A percentile compares a stretch with the other conserved stretches of the same genome.
Conservation (phyloP, 345 rosid species). For the Arabidopsis arenosa region DNA sequence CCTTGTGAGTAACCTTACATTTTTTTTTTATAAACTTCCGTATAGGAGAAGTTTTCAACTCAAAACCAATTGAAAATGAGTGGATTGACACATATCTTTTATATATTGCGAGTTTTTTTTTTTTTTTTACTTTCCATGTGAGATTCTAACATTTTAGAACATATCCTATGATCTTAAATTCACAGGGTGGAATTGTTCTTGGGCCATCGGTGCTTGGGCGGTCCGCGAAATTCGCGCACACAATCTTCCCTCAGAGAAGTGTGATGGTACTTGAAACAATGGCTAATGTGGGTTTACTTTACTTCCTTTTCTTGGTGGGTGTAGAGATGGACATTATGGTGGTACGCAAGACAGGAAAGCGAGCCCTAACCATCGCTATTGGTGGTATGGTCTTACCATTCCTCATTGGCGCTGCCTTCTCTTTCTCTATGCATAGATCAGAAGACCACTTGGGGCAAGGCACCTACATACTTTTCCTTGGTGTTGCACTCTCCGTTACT, state of each 20-base stretch:
- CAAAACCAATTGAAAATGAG: neutral
- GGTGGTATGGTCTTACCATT: slow-evolving; percentile 91
- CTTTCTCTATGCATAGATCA: slow-evolving; percentile 49
- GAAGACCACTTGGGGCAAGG: slow-evolving; percentile 43
- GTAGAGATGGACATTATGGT: slow-evolving; percentile 94
- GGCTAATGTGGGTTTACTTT: slow-evolving; percentile 91
- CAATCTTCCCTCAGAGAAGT: slow-evolving; percentile 76
- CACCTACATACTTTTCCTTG: slow-evolving; percentile 75
- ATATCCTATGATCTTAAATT: neutral
- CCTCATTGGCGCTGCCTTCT: slow-evolving; percentile 56
- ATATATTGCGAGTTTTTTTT: neutral
- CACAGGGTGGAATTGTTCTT: slow-evolving; percentile 78
- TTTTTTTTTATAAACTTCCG: neutral
- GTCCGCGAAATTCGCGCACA: slow-evolving; percentile 43
- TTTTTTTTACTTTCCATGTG: neutral
- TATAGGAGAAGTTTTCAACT: neutral
- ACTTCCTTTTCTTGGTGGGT: slow-evolving; percentile 88
- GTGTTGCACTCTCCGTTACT: slow-evolving; percentile 91
- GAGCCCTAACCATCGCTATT: slow-evolving; percentile 64
- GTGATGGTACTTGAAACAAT: slow-evolving; percentile 98
- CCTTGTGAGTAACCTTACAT: slow-evolving; percentile 53
- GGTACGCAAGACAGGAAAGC: slow-evolving; percentile 68
- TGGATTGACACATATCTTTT: neutral
- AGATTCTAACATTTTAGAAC: neutral
- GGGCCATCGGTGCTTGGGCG: slow-evolving; percentile 89